Conservation (phyloP, 2,329 filamentous ascomycete species). For the Furcasterigmium furcatum region DNA sequence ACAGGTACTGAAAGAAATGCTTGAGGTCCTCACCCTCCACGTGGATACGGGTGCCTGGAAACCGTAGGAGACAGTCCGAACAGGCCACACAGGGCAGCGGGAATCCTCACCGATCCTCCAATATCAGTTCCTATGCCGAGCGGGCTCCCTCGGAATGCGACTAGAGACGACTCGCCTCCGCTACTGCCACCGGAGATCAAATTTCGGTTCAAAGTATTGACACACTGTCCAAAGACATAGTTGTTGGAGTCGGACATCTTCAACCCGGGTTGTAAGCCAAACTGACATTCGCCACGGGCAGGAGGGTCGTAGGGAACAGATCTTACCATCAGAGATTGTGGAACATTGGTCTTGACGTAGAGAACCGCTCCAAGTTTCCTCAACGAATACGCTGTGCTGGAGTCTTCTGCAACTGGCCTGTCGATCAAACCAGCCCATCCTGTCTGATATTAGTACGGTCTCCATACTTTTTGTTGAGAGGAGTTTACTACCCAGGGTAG, state of each 20-base stretch:
- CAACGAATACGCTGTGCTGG: conserved; percentile 38
- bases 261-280: no score
- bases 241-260: conserved; percentile 28
- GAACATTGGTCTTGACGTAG: conserved; percentile 38
- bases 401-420: conserved; percentile 45
- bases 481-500: conserved; percentile 44
- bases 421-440: conserved; percentile 60
- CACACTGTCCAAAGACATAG: conserved; percentile 33
- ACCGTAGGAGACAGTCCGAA: conserved; percentile 38
- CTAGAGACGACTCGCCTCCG: conserved; percentile 37
- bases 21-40: conserved; percentile 14
- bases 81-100: conserved; percentile 37
- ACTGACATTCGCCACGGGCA: no score
- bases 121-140: conserved; percentile 43
- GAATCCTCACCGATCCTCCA: conserved; percentile 39
- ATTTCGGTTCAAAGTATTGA: conserved; percentile 34
- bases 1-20: neutral
- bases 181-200: conserved; percentile 37
- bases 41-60: conserved; percentile 21
- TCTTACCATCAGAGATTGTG: conserved; percentile 27
- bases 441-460: no score
- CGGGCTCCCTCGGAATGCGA: conserved; percentile 34
- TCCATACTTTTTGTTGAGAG: no score
- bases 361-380: conserved; percentile 34
- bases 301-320: no score